phyloP scores from a whole-genome alignment of 2,329 filamentous ascomycete species.

The Fusarium sterilihyphosum region DNA sequence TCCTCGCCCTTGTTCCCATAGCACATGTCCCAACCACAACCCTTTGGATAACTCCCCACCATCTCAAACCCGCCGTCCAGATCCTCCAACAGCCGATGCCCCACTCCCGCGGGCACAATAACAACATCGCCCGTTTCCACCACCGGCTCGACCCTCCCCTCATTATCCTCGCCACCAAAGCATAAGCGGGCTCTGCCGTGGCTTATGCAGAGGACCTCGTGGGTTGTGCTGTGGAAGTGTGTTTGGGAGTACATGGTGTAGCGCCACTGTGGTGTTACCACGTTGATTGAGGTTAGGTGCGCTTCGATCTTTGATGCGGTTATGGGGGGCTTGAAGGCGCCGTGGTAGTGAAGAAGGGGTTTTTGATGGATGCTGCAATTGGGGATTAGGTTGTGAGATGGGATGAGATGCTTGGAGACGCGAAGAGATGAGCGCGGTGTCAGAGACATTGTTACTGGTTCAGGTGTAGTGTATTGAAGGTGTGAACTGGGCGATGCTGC shows the following conservation, averaged over 20 bases:
- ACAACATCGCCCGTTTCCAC: conserved; percentile 71
- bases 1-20: conserved; percentile 65
- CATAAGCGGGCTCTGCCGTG: conserved; percentile 68
- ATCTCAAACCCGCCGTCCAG: conserved; percentile 66
- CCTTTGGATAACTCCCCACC: conserved; percentile 72
- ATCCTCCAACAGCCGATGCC: conserved; percentile 70
- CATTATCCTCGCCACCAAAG: conserved; percentile 73
- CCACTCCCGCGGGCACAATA: conserved; percentile 72
- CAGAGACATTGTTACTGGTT: conserved; percentile 4
- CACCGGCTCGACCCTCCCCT: conserved; percentile 62
- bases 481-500: accelerated
- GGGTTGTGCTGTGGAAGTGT: conserved; percentile 74
- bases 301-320: conserved; percentile 63
- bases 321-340: conserved; percentile 57
- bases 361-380: conserved; percentile 73
- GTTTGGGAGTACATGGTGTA: conserved; percentile 74
- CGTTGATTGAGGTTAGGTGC: conserved; percentile 62
- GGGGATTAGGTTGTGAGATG: conserved; percentile 64
- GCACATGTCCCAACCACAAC: conserved; percentile 75
- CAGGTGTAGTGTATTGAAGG: too few relatives aligned
- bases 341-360: conserved; percentile 73
- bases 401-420: conserved; percentile 68
- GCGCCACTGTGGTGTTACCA: conserved; percentile 72
- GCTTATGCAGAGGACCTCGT: conserved; percentile 72
- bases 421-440: conserved; percentile 57